Evolutionary conservation across 352 stramenopile genomes (phyloP).

Genomic region (Peronospora belbahrii): DNA sequence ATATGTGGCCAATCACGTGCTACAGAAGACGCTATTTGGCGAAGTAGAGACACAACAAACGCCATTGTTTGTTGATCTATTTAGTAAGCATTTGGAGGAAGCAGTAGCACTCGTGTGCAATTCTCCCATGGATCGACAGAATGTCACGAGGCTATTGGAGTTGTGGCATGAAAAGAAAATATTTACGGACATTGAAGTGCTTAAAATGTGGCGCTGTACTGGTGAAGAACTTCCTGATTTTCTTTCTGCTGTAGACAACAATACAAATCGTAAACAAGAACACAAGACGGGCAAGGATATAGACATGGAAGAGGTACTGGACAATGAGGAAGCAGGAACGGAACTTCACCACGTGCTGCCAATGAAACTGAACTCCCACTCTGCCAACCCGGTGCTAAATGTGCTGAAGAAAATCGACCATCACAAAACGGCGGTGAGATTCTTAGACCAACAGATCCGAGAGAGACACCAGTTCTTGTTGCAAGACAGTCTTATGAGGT

Average conservation of each 20-base stretch:
- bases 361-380: constrained; percentile 72
- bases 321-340: constrained; percentile 22
- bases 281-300: background rate
- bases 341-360: constrained; percentile 43
- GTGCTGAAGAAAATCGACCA: constrained; percentile 79
- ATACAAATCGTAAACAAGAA: constrained; percentile 3
- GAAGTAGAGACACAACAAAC: constrained; percentile 13
- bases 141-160: constrained; percentile 61
- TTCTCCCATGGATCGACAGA: constrained; percentile 74
- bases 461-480: constrained; percentile 54
- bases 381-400: constrained; percentile 64
- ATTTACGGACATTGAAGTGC: constrained; percentile 44
- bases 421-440: constrained; percentile 56
- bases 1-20: constrained; percentile 80
- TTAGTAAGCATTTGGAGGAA: constrained; percentile 47
- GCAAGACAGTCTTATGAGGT: constrained; percentile 38
- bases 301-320: constrained; percentile 20
- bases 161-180: constrained; percentile 74
- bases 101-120: constrained; percentile 78
- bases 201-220: constrained; percentile 72
- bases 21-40: constrained; percentile 58
- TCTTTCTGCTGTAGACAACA: constrained; percentile 20
- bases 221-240: constrained; percentile 62
- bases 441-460: constrained; percentile 49
- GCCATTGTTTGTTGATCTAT: constrained; percentile 27